Conservation (phyloP, 768 basidiomycete genomes). For the Cyathus striatus region DNA sequence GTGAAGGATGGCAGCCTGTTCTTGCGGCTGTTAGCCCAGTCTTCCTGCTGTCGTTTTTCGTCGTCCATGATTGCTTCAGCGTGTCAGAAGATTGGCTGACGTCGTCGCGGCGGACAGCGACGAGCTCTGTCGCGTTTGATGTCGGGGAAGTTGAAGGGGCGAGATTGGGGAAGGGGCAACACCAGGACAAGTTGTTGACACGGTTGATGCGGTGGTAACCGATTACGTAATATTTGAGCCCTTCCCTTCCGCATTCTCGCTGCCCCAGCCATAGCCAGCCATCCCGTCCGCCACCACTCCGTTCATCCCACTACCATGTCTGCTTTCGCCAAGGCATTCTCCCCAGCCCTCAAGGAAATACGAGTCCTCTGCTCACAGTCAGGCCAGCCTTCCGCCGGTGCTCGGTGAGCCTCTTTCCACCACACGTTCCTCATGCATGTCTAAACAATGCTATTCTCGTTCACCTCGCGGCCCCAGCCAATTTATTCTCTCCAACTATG, state of each 20-base stretch:
- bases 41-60: slow-evolving; percentile 61
- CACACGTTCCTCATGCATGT: no score
- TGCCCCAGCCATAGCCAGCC: slow-evolving; percentile 5
- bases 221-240: slow-evolving; percentile 38
- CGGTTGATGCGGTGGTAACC: slow-evolving; percentile 28
- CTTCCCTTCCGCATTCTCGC: slow-evolving; percentile 6
- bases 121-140: slow-evolving; percentile 10
- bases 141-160: slow-evolving; percentile 19
- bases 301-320: slow-evolving; percentile 36
- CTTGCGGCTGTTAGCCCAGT: slow-evolving; percentile 66
- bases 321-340: slow-evolving; percentile 69
- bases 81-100: slow-evolving; percentile 9
- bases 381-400: slow-evolving; percentile 70
- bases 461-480: slow-evolving; percentile 41
- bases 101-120: no score
- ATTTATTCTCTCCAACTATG: slow-evolving; percentile 74
- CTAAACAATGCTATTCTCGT: no score
- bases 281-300: slow-evolving; percentile 7
- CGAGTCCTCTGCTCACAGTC: slow-evolving; percentile 79
- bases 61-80: slow-evolving; percentile 29
- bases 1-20: slow-evolving; percentile 82
- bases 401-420: slow-evolving; percentile 44
- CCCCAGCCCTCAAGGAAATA: slow-evolving; percentile 76
- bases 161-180: no score
- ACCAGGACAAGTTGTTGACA: slow-evolving; percentile 18